These are phyloP conservation scores for Trichophyton verrucosum DNA, from an alignment of 2,329 filamentous ascomycete species.

Conservation along the genomic window DNA sequence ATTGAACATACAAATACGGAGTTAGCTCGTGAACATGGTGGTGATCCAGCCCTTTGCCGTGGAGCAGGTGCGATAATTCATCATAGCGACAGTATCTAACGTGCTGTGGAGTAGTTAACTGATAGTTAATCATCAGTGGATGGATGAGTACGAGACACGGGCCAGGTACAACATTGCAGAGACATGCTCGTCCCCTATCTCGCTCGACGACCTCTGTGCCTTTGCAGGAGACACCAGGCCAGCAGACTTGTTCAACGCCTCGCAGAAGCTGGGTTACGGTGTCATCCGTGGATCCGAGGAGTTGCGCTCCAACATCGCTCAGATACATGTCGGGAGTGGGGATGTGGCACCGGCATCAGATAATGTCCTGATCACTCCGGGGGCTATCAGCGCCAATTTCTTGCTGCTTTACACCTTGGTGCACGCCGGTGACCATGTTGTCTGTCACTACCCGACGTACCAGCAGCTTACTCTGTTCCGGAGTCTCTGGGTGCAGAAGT, in stretches of 20 bases:
- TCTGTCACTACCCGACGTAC: conserved; percentile 79
- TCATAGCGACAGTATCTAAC: no score
- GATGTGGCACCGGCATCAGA: conserved; percentile 36
- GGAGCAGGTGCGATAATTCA: conserved; percentile 44
- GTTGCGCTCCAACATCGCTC: conserved; percentile 52
- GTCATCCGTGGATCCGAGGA: conserved; percentile 55
- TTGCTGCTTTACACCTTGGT: conserved; percentile 60
- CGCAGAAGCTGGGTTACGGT: conserved; percentile 57
- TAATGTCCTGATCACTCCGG: conserved; percentile 63
- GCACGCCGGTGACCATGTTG: conserved; percentile 64
- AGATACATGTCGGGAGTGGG: conserved; percentile 42
- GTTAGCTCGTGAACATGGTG: conserved; percentile 22
- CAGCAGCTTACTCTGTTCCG: conserved; percentile 73
- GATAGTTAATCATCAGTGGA: conserved; percentile 31
- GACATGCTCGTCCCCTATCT: conserved; percentile 46
- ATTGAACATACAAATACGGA: no score
- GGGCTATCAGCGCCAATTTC: conserved; percentile 73
- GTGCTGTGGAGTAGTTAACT: background rate
- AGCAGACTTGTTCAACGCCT: conserved; percentile 30
- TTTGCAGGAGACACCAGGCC: conserved; percentile 32
- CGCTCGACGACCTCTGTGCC: conserved; percentile 40
- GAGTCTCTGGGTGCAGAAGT: conserved; percentile 64
- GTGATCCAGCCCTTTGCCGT: conserved; percentile 40
- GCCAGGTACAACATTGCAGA: conserved; percentile 47
- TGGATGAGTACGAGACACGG: conserved; percentile 43